Base-by-base conservation (phyloP, 164 flowering plant species). In the Piper longum region DNA sequence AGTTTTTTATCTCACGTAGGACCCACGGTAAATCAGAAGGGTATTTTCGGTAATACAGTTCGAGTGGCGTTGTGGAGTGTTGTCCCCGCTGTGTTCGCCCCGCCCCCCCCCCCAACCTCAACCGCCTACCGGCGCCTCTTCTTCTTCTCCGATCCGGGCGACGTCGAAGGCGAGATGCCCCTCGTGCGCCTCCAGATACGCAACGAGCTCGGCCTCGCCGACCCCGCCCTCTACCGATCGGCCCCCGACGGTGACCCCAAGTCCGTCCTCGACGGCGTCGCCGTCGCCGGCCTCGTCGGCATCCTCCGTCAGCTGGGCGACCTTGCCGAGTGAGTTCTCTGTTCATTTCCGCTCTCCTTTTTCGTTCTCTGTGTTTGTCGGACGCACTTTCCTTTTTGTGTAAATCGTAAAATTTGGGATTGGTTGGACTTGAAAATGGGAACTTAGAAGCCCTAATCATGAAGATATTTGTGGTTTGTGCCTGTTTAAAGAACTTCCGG, bases 221-320 rank as follows among this genome's bases (percentile, higher is more conserved):
- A 69, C 57, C 76, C 76, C 12, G 89, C 87, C 78, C 78, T 90
- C 4, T 80, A 83, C 72, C 73, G 62, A 41, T 79, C 67, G 7
- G 85, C 77, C 7, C 58, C 72, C 68, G 65, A 65, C 19, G 99
- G 89, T 39, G 97, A 91, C 64, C 91, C 99, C 0, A 88, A 84
- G 59, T 84, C 85, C 8, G 70, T 88, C 59, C 93, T 95, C 17
- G 89, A 95, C 41, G 96, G 93, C 6, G 87, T 95, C 43, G 82
- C 93, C 16, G 97, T 87, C 16, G 78, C 97, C 40, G 99, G 99
- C 7, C 95, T 95, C 57, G 96, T 91, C 57, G 99, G 99, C 73
- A 77, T 95, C 82, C 73, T 95, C 75, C 84, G 97, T 17, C 99
- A 89, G 69, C 69, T 95, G 26, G 97, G 96, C 40, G 96, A 95